phyloP scores from a whole-genome alignment of 1,284 basidiomycete species.

The Pseudozyma sp. region DNA sequence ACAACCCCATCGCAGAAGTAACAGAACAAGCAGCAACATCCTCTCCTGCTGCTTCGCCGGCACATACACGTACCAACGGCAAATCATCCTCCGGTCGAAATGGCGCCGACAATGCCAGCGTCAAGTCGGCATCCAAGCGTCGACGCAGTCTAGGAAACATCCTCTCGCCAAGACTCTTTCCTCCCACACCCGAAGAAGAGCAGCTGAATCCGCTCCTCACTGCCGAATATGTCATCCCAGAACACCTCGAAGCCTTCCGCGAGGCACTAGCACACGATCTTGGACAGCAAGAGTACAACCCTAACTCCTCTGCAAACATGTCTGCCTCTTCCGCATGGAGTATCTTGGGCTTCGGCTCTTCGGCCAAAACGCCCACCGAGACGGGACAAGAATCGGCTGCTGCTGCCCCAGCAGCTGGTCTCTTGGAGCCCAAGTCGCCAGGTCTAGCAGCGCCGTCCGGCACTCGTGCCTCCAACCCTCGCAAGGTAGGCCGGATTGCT shows the following conservation, averaged over 20 bases:
- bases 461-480: slow-evolving; percentile 45
- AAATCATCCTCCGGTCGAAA: slow-evolving; percentile 2
- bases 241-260: slow-evolving; percentile 57
- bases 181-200: slow-evolving; percentile 27
- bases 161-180: slow-evolving; percentile 42
- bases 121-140: slow-evolving; percentile 26
- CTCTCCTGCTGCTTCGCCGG: not conserved
- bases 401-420: slow-evolving; percentile 10
- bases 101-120: slow-evolving; percentile 8
- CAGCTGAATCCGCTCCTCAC: slow-evolving; percentile 55
- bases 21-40: not conserved
- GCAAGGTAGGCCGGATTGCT: slow-evolving; percentile 56
- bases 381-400: slow-evolving; percentile 10
- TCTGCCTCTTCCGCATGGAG: slow-evolving; percentile 44
- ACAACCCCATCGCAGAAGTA: slow-evolving; percentile 14
- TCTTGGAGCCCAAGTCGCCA: slow-evolving; percentile 27
- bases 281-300: slow-evolving; percentile 57
- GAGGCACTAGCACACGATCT: slow-evolving; percentile 57
- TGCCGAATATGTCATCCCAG: slow-evolving; percentile 46
- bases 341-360: slow-evolving; percentile 39
- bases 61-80: not conserved
- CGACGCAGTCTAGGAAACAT: slow-evolving; percentile 40
- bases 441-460: slow-evolving; percentile 27
- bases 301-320: slow-evolving; percentile 29
- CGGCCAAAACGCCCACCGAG: slow-evolving; percentile 32